A percentile compares a stretch with the other conserved stretches of the same genome.
phyloP scores from a whole-genome alignment of 768 basidiomycete species.

The Pulveroboletus sp. region DNA sequence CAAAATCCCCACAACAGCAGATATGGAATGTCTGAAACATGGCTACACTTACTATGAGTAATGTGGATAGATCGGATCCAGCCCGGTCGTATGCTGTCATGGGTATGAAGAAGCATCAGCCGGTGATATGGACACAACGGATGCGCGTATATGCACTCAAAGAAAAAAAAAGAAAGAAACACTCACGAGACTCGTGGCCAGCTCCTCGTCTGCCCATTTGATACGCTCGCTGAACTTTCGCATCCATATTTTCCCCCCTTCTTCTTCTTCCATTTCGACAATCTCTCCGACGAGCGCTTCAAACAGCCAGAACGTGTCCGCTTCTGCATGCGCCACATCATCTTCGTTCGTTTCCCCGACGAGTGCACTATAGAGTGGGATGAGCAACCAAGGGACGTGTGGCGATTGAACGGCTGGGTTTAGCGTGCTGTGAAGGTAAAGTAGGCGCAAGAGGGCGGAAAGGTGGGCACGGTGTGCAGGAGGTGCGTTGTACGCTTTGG shows the following conservation, averaged over 20 bases:
- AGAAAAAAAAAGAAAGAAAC: neutral
- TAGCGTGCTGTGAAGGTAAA: constrained; percentile 65
- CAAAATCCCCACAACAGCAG: neutral
- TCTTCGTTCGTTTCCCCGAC: constrained; percentile 56
- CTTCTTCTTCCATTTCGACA: constrained; percentile 66
- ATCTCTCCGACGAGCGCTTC: constrained; percentile 71
- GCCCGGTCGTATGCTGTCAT: constrained; percentile 52
- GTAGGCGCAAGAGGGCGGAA: constrained; percentile 60
- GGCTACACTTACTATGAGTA: constrained; percentile 64
- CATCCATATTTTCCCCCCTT: constrained; percentile 59
- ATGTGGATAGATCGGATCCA: constrained; percentile 70
- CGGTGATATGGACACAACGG: neutral
- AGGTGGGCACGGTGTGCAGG: constrained; percentile 55
- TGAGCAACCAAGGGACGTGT: constrained; percentile 62
- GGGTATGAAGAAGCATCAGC: neutral
- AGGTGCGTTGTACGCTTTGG: constrained; percentile 40
- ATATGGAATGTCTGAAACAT: neutral
- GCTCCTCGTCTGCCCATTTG: constrained; percentile 58
- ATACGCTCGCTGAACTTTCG: constrained; percentile 55
- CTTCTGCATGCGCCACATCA: constrained; percentile 64
- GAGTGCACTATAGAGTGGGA: constrained; percentile 63
- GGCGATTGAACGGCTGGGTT: constrained; percentile 70
- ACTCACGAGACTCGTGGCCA: constrained; percentile 53
- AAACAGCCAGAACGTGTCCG: constrained; percentile 80
- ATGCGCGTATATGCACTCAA: constrained; percentile 32